phyloP scores from a whole-genome alignment of 768 basidiomycete species.

The Serendipita sp. region DNA sequence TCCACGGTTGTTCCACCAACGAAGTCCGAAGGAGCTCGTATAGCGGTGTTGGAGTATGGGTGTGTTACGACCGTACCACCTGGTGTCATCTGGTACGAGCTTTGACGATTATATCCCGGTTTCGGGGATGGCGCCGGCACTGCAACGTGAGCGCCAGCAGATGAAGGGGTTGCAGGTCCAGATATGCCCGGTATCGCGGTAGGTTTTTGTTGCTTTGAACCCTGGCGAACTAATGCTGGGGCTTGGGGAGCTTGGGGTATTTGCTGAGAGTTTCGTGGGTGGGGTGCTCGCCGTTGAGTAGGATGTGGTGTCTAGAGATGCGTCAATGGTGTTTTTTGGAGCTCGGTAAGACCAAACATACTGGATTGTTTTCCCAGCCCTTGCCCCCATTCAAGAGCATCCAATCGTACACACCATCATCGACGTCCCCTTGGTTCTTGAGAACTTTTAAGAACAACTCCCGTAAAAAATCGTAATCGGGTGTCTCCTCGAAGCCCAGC shows the following conservation, averaged over 20 bases:
- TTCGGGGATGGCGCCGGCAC: constrained; percentile 38
- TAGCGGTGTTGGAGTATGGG: constrained; percentile 50
- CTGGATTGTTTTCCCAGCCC: constrained; percentile 81
- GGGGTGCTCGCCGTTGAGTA: constrained; percentile 7
- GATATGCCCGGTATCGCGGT: constrained; percentile 28
- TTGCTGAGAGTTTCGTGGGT: constrained; percentile 24
- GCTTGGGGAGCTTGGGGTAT: constrained; percentile 43
- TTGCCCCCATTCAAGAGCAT: constrained; percentile 82
- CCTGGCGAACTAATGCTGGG: constrained; percentile 62
- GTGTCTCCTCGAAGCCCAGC: constrained; percentile 96
- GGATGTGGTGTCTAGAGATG: neutral
- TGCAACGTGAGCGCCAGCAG: constrained; percentile 58
- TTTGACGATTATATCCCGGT: constrained; percentile 29
- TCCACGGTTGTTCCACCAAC: constrained; percentile 27
- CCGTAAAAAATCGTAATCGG: constrained; percentile 95
- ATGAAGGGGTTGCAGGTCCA: constrained; percentile 46
- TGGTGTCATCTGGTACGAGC: constrained; percentile 16
- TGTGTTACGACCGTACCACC: constrained; percentile 28
- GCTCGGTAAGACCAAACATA: constrained; percentile 20
- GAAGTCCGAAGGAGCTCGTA: constrained; percentile 46
- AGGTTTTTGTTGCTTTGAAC: constrained; percentile 51
- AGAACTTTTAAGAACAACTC: constrained; percentile 90
- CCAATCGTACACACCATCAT: constrained; percentile 96
- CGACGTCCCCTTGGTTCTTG: constrained; percentile 77
- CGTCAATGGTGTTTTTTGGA: neutral